Evolutionary conservation across 2,329 filamentous ascomycete genomes (phyloP), one percentile per base, ranked within the genome.

Genomic region (Hypoxylon sp.): DNA sequence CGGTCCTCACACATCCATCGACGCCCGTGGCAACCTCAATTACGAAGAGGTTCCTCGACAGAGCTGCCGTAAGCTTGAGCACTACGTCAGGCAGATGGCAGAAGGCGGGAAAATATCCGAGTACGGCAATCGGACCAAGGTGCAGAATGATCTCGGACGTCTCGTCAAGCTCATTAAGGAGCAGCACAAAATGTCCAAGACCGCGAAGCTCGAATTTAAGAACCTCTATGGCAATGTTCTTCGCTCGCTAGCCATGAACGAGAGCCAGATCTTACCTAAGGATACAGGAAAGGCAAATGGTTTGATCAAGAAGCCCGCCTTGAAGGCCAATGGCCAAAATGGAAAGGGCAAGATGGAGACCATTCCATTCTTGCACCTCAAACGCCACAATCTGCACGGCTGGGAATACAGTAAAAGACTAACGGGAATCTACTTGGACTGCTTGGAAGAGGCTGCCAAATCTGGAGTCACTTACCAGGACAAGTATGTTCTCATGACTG

Each of bases 351-450:
- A 97, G 85, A 90, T 97, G 63, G 95, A 98, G 84, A 97, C 96
- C 17, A 97, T 99, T 74, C 96, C 96, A 34, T 99, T 99, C 89
- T 84, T 99, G 58, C 96, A 99, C 80, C 85, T 99, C 63, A 98
- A 98, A 88, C 92, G 93, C 81, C 97, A 97, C 82, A 90, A 93
- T 59, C 89, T 94, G 68, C 92, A 97, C 76, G 95, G 95, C 68
- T 99, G 96, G 96, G 94, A 98, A 78, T 99, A 98, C 85, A 98
- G 93, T 89, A 99, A 98, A 88, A 98, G 97, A 85, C 88, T 99
- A 63, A 98, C 96, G 23, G 92, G 93, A 63, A 82, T 94, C 74
- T 99, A 99, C 79, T 89, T 99, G 34, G 93, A 98, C 79, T 94
- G 93, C 69, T 83, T 99, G 32, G 94, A 97, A 83, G 89, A 94